A percentile compares a stretch with the other conserved stretches of the same genome.
Evolutionary conservation across 2,329 filamentous ascomycete genomes (phyloP).

Genomic region (Sporothrix sp.): DNA sequence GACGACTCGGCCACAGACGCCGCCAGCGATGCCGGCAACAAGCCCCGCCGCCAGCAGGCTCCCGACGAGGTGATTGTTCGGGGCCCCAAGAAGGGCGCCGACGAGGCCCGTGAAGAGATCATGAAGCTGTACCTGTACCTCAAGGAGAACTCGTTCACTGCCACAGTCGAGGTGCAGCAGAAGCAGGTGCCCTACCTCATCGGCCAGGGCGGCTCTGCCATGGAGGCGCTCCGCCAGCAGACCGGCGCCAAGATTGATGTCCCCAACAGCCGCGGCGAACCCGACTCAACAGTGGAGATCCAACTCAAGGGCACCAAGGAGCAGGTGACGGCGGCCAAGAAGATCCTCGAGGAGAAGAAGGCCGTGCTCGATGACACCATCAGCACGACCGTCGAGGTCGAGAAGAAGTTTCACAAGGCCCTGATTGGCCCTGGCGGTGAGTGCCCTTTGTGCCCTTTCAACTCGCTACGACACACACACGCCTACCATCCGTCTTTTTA

Average conservation of each 20-base stretch:
- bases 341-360: slow-evolving; percentile 76
- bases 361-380: slow-evolving; percentile 86
- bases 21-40: slow-evolving; percentile 56
- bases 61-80: slow-evolving; percentile 84
- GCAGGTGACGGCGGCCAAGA: slow-evolving; percentile 85
- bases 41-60: slow-evolving; percentile 60
- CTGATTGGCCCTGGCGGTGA: slow-evolving; percentile 87
- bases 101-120: slow-evolving; percentile 85
- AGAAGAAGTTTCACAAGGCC: slow-evolving; percentile 83
- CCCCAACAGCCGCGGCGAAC: slow-evolving; percentile 65
- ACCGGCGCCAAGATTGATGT: slow-evolving; percentile 90
- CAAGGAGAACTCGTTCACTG: slow-evolving; percentile 74
- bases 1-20: slow-evolving; percentile 63
- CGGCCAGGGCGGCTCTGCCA: slow-evolving; percentile 77
- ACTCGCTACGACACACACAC: too few relatives aligned
- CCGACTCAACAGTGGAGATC: slow-evolving; percentile 68
- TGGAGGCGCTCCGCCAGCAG: slow-evolving; percentile 77
- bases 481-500: too few relatives aligned
- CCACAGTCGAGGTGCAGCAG: slow-evolving; percentile 75
- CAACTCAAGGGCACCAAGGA: slow-evolving; percentile 86
- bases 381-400: slow-evolving; percentile 74
- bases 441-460: too few relatives aligned
- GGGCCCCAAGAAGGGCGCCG: slow-evolving; percentile 85
- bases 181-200: slow-evolving; percentile 91
- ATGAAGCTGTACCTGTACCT: slow-evolving; percentile 81